These are phyloP conservation scores for Torulaspora quercuum DNA, from an alignment of 805 yeast genomes.

Conservation along the genomic window DNA sequence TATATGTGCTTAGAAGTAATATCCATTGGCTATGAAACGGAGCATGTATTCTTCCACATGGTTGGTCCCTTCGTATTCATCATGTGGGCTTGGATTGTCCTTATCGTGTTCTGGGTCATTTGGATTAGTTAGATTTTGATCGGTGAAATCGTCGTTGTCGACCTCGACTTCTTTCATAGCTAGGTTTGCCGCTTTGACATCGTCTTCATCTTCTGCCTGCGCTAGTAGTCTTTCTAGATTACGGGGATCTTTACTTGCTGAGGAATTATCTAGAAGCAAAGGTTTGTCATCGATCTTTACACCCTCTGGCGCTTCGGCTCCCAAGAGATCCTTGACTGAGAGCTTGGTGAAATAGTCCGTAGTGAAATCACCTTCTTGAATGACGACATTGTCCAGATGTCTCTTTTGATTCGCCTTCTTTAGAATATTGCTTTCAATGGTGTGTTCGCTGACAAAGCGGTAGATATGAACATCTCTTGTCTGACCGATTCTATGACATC, in stretches of 20 bases:
- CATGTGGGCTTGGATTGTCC: slow-evolving; percentile 24
- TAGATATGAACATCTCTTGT: slow-evolving; percentile 97
- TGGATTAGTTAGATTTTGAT: slow-evolving; percentile 30
- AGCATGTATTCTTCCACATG: slow-evolving; percentile 98
- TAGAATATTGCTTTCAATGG: slow-evolving; percentile 92
- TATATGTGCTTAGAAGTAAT: slow-evolving; percentile 50
- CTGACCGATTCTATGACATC: slow-evolving; percentile 99
- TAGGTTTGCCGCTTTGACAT: slow-evolving; percentile 79
- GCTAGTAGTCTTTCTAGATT: slow-evolving; percentile 64
- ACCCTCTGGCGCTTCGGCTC: slow-evolving; percentile 41
- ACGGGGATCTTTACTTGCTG: slow-evolving; percentile 37
- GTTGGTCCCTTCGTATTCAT: slow-evolving; percentile 54
- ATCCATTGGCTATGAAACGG: slow-evolving; percentile 80
- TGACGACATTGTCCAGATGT: slow-evolving; percentile 88
- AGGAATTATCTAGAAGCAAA: slow-evolving; percentile 33
- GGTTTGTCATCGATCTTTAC: slow-evolving; percentile 41
- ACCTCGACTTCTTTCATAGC: slow-evolving; percentile 83
- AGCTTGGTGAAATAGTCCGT: slow-evolving; percentile 91
- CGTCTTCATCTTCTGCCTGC: slow-evolving; percentile 93
- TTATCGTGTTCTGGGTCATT: slow-evolving; percentile 7
- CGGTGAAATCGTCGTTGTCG: slow-evolving; percentile 83
- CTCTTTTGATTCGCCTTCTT: slow-evolving; percentile 93
- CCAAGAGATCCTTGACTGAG: slow-evolving; percentile 80
- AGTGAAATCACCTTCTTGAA: slow-evolving; percentile 97
- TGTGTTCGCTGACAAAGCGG: slow-evolving; percentile 90